Percentiles rank a stretch among this genome's conserved stretches.
phyloP scores from a whole-genome alignment of 2,329 filamentous ascomycete species.

The Colletotrichum melonis region DNA sequence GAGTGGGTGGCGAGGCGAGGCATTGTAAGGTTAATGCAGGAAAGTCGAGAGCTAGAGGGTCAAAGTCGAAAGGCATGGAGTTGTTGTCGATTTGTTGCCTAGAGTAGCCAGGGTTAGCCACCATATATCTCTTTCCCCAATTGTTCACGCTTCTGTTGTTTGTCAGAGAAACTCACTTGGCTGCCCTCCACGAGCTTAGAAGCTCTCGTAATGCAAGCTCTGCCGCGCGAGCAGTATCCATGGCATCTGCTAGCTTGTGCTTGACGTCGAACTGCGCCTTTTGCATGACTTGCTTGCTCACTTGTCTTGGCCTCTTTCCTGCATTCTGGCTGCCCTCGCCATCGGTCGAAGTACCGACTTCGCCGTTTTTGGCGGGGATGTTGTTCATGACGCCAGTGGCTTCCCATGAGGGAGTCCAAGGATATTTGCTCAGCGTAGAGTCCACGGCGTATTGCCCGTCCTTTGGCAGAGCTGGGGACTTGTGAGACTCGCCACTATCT shows the following conservation, averaged over 20 bases:
- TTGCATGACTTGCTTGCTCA: slow-evolving; percentile 63
- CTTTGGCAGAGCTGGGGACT: slow-evolving; percentile 53
- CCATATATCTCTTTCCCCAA: not conserved
- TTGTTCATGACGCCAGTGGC: slow-evolving; percentile 83
- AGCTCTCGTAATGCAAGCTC: slow-evolving; percentile 89
- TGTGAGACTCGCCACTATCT: slow-evolving; percentile 47
- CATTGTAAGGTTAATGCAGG: slow-evolving; percentile 86
- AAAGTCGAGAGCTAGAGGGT: slow-evolving; percentile 87
- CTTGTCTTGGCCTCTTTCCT: slow-evolving; percentile 52
- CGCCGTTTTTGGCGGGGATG: slow-evolving; percentile 58
- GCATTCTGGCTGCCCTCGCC: slow-evolving; percentile 47
- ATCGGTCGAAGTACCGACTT: slow-evolving; percentile 35
- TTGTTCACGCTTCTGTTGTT: not conserved
- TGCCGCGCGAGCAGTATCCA: slow-evolving; percentile 84
- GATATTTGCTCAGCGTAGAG: slow-evolving; percentile 64
- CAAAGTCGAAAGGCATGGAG: slow-evolving; percentile 78
- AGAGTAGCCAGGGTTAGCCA: slow-evolving; percentile 22
- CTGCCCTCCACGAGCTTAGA: slow-evolving; percentile 82
- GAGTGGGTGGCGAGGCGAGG: slow-evolving; percentile 81
- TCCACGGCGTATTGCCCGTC: slow-evolving; percentile 57
- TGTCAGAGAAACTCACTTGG: slow-evolving; percentile 69
- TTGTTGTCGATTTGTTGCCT: slow-evolving; percentile 67
- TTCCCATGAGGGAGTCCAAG: slow-evolving; percentile 76
- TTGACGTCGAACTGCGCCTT: slow-evolving; percentile 74
- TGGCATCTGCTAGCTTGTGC: slow-evolving; percentile 73